Conservation (phyloP, 108 stramenopile genomes). For the Discostella stelligeroides region DNA sequence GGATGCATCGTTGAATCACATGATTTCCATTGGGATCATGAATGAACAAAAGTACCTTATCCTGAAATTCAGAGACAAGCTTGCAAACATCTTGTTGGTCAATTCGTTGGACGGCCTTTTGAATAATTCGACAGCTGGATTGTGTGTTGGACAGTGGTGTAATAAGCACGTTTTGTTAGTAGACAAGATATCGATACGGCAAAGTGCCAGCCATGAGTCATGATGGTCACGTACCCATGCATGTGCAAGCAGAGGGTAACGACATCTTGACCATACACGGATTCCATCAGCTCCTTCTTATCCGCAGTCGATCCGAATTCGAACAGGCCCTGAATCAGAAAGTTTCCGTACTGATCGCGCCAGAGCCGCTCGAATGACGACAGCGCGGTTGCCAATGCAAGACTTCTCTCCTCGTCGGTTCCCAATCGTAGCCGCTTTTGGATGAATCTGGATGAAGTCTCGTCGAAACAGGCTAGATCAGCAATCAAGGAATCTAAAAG, state of each 20-base stretch:
- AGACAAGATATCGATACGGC: too few species aligned
- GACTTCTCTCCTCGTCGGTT: conserved; percentile 67
- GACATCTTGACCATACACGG: conserved; percentile 63
- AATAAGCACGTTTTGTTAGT: too few species aligned
- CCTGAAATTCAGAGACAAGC: conserved; percentile 81
- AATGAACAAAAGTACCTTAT: conserved; percentile 83
- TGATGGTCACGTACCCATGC: conserved; percentile 87
- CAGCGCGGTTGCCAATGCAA: conserved; percentile 80
- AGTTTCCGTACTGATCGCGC: conserved; percentile 89
- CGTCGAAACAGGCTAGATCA: conserved; percentile 24
- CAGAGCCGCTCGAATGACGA: conserved; percentile 56
- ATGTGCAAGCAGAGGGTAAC: conserved; percentile 76
- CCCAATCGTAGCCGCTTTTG: conserved; percentile 90
- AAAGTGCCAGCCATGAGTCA: too few species aligned
- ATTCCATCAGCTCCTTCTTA: conserved; percentile 58
- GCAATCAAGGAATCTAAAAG: conserved; percentile 27
- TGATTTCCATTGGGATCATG: conserved; percentile 97
- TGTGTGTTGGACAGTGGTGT: conserved; percentile 1
- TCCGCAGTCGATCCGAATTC: conserved; percentile 82
- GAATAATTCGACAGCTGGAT: conserved; percentile 90
- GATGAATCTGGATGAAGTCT: conserved; percentile 84
- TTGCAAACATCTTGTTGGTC: conserved; percentile 64
- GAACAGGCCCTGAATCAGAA: conserved; percentile 94
- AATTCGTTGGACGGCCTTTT: conserved; percentile 84
- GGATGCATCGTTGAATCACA: conserved; percentile 94